A percentile compares a stretch with the other conserved stretches of the same genome.
Conservation (phyloP, 2,329 filamentous ascomycete species). For the Chrysoporthe austroafricana region DNA sequence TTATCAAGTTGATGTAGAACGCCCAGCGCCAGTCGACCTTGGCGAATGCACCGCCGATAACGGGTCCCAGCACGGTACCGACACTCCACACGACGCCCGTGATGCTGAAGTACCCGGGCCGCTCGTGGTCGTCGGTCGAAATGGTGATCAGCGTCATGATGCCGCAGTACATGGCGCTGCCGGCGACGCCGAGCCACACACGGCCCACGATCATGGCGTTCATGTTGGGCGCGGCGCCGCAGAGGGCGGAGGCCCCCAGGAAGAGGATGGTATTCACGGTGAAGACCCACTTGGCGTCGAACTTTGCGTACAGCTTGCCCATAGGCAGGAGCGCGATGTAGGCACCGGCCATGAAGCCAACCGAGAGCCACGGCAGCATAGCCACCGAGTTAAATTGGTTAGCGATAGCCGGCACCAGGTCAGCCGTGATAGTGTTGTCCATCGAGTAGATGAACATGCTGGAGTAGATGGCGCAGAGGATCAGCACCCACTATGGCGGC, state of each 20-base stretch:
- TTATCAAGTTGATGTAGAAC: conserved; percentile 59
- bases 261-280: conserved; percentile 15
- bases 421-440: too few species aligned
- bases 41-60: conserved; percentile 48
- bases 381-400: too few species aligned
- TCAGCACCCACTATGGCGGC: too few species aligned
- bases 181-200: conserved; percentile 46
- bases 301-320: conserved; percentile 1
- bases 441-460: too few species aligned
- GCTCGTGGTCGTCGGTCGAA: conserved; percentile 33
- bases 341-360: too few species aligned
- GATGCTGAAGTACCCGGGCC: conserved; percentile 34
- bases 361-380: too few species aligned
- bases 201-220: conserved; percentile 51
- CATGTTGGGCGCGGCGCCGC: conserved; percentile 45
- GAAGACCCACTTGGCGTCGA: conserved; percentile 16
- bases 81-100: conserved; percentile 41
- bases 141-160: conserved; percentile 33
- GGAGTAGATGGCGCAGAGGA: too few species aligned
- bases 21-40: conserved; percentile 47
- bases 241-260: conserved; percentile 36
- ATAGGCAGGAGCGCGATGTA: too few species aligned
- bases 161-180: conserved; percentile 44
- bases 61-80: conserved; percentile 46
- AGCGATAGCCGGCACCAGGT: too few species aligned